These are phyloP conservation scores for Luffa aegyptiaca DNA, from an alignment of 306 rosid species.

Conservation along the genomic window DNA sequence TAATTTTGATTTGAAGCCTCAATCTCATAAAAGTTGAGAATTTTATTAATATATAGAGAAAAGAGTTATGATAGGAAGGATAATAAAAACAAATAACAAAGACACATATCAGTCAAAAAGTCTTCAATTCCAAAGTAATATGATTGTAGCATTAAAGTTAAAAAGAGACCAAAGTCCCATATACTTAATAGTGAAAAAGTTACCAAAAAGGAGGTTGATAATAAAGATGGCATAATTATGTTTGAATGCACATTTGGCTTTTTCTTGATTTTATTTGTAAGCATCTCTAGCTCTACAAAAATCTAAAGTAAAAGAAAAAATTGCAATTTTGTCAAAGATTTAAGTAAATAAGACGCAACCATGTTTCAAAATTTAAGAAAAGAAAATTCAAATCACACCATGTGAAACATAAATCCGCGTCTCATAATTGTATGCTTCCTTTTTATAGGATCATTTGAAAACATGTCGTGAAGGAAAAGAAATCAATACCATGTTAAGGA, in stretches of 20 bases:
- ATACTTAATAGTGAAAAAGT: slow-evolving; percentile 1
- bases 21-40: slow-evolving; percentile 24
- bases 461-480: not conserved
- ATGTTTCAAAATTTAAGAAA: not conserved
- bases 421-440: not conserved
- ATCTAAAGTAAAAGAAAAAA: not conserved
- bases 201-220: not conserved
- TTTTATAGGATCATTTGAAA: not conserved
- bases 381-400: not conserved
- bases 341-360: not conserved
- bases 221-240: slow-evolving; percentile 8
- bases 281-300: not conserved
- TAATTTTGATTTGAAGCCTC: not conserved
- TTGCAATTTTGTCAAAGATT: not conserved
- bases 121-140: slow-evolving; percentile 5
- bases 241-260: not conserved
- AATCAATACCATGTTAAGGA: not conserved
- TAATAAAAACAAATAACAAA: slow-evolving; percentile 18
- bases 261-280: slow-evolving; percentile 1
- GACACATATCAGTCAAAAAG: slow-evolving; percentile 1
- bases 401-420: not conserved
- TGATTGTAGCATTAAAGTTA: slow-evolving; percentile 10
- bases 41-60: slow-evolving; percentile 11
- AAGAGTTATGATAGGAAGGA: slow-evolving; percentile 18
- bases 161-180: slow-evolving; percentile 2